Evolutionary conservation across 768 basidiomycete species (phyloP).

Genomic region (Clitopilus passeckerianus): DNA sequence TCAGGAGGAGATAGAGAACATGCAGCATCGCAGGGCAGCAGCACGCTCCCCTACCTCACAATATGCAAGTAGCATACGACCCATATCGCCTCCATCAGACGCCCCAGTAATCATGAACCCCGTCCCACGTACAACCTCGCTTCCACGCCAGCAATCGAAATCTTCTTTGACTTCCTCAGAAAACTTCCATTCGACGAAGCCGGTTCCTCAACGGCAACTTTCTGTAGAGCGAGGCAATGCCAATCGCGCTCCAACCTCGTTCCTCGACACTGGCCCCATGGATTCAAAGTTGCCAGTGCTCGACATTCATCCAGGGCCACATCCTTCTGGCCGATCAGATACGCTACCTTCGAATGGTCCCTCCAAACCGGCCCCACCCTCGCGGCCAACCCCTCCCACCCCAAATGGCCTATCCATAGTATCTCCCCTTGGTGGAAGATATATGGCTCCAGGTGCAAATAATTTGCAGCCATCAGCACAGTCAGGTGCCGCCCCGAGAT

Average conservation of each 20-base stretch:
- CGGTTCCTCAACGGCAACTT: not conserved
- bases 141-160: slow-evolving; percentile 26
- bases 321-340: not conserved
- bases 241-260: not conserved
- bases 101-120: slow-evolving; percentile 22
- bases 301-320: not conserved
- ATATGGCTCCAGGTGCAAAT: too few relatives aligned
- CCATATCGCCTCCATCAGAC: slow-evolving; percentile 24
- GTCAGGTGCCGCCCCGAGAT: too few relatives aligned
- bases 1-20: slow-evolving; percentile 63
- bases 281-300: not conserved
- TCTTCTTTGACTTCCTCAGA: slow-evolving; percentile 15
- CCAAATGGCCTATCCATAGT: not conserved
- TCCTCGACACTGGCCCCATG: not conserved
- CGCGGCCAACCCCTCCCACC: not conserved
- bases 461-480: too few relatives aligned
- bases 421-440: not conserved
- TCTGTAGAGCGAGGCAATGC: not conserved
- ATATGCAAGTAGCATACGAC: slow-evolving; percentile 25
- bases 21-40: slow-evolving; percentile 39
- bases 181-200: slow-evolving; percentile 1
- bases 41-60: slow-evolving; percentile 28
- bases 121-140: slow-evolving; percentile 28
- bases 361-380: not conserved
- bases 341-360: not conserved